Evolutionary conservation across 495 filamentous ascomycete genomes (phyloP).

Genomic region (Pyrenula massariospora): DNA sequence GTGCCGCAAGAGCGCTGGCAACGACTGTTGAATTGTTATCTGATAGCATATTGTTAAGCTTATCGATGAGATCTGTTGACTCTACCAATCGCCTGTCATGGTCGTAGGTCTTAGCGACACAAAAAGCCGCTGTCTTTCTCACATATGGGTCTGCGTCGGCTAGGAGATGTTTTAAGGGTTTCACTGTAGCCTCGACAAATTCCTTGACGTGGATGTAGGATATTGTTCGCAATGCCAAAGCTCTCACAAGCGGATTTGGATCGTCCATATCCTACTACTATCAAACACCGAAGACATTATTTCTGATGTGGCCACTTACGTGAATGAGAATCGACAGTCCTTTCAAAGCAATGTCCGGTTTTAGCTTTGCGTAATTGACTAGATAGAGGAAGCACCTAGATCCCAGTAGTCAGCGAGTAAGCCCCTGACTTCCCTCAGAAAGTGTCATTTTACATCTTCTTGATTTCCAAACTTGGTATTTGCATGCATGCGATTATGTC

Average conservation of each 20-base stretch:
- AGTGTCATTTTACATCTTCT: constrained; percentile 75
- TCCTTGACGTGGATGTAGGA: constrained; percentile 96
- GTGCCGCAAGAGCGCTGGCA: constrained; percentile 76
- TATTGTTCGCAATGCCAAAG: constrained; percentile 86
- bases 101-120: constrained; percentile 95
- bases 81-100: constrained; percentile 89
- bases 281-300: background rate
- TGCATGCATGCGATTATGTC: constrained; percentile 93
- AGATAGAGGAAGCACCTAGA: constrained; percentile 91
- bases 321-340: constrained; percentile 78
- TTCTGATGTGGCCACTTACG: constrained; percentile 33
- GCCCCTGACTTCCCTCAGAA: constrained; percentile 1
- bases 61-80: constrained; percentile 80
- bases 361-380: constrained; percentile 92
- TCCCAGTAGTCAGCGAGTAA: constrained; percentile 15
- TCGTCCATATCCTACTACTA: constrained; percentile 77
- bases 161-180: constrained; percentile 71
- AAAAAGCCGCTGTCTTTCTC: constrained; percentile 92
- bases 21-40: constrained; percentile 98
- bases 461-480: constrained; percentile 89
- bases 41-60: constrained; percentile 76
- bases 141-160: constrained; percentile 91
- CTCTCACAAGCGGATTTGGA: constrained; percentile 82
- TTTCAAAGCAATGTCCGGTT: constrained; percentile 87
- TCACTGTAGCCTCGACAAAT: constrained; percentile 84